These are phyloP conservation scores for Triticum timopheevii DNA, from an alignment of 176 grass and related monocot species.

Conservation along the genomic window DNA sequence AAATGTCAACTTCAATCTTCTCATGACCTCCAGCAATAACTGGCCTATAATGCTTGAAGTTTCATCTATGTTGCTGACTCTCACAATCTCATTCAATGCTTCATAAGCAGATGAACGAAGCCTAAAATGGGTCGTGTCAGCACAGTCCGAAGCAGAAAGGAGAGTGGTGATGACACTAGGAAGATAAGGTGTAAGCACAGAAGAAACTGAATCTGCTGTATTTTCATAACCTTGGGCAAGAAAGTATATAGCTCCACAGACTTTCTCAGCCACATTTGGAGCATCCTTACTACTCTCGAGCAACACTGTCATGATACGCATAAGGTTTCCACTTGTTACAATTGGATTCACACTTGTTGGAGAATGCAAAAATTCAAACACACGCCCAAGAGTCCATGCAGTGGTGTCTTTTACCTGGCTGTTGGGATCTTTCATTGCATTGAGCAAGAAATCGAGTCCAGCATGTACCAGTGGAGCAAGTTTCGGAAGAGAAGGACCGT, in stretches of 20 bases:
- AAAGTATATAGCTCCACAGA: conserved; percentile 86
- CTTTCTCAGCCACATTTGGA: conserved; percentile 88
- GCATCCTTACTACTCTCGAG: conserved; percentile 71
- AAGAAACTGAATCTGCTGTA: conserved; percentile 39
- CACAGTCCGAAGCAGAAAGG: conserved; percentile 63
- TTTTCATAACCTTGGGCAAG: conserved; percentile 84
- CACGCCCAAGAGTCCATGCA: conserved; percentile 83
- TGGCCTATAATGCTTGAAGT: conserved; percentile 64
- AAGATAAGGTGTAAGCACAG: conserved; percentile 74
- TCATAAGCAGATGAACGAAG: conserved; percentile 79
- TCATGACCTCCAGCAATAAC: conserved; percentile 74
- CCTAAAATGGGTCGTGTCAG: conserved; percentile 52
- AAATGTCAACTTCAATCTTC: conserved; percentile 65
- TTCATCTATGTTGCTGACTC: conserved; percentile 63
- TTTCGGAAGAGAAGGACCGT: conserved; percentile 81
- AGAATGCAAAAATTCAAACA: conserved; percentile 82
- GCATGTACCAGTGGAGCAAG: conserved; percentile 59
- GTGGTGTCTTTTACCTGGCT: conserved; percentile 86
- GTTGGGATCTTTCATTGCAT: conserved; percentile 71
- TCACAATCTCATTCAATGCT: conserved; percentile 86
- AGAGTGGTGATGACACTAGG: conserved; percentile 68
- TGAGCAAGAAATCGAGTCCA: conserved; percentile 80
- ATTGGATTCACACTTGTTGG: conserved; percentile 52
- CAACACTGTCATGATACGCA: conserved; percentile 67
- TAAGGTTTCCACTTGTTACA: conserved; percentile 72